Evolutionary conservation across 768 basidiomycete species (phyloP), one percentile per base, ranked within the genome.

Genomic region (Rhodotorula sphaerocarpa): DNA sequence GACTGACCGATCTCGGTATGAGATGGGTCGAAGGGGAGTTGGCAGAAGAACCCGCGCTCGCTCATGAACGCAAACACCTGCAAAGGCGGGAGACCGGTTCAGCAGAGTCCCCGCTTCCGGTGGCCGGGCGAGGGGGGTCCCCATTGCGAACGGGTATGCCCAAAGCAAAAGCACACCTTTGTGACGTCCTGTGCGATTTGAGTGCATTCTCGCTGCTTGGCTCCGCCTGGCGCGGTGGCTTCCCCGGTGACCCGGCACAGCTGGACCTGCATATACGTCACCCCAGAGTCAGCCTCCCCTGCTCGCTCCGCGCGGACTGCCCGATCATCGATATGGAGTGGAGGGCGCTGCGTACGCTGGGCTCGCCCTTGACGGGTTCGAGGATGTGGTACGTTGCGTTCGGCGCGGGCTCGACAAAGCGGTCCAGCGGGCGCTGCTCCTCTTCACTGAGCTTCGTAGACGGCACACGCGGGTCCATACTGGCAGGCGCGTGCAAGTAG

Each of bases 31-130:
- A 59, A 60, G 15, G 66, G 66, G 1, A 67, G 31, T 28, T 67
- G 66, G 58, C 66, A 67, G 39, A 67, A 63, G 66, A 59, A 67
- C 18, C 66, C 66, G 10, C 50, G 57, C 33, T 67, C 52, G 25
- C 54, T 50, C 47, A 67, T 50, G 30, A 48, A 44, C 15, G 66
- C 66, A 28, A 67, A 67, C 27, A 67, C 59, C 63, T 64, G 56
- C 11, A 12, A 15, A n/a, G 18, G 48, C 21, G 31, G 23, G 30
- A 0, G 11, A 21, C 7, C 20, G 31, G 30, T 21, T 10, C 4
- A 31, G 20, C 10, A 39, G 36, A 39, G 9, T 10, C 36, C 9
- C 16, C 36, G n/a, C n/a, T n/a, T n/a, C n/a, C n/a, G n/a, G n/a
- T n/a, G n/a, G n/a, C n/a, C n/a, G n/a, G n/a, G n/a, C n/a, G n/a